Conservation (phyloP, 345 rosid genomes). For the Lepidium sativum region DNA sequence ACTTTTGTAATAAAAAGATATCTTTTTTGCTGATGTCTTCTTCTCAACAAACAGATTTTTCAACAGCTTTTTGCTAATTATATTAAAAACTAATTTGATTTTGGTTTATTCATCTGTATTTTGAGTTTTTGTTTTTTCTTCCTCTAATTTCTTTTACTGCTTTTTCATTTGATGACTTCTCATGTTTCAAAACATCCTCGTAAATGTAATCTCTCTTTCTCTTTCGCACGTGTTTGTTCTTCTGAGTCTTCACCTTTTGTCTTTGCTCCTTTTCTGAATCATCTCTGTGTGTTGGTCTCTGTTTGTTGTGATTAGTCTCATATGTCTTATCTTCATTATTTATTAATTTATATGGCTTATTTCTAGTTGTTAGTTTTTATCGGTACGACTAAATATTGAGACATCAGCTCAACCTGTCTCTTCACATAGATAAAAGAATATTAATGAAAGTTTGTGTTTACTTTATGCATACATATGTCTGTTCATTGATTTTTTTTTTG, state of each 20-base stretch:
- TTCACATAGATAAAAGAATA: neutral
- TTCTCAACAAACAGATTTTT: neutral
- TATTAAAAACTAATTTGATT: neutral
- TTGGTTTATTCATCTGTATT: neutral
- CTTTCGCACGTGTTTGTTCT: slow-evolving; percentile 13
- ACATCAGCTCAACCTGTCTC: slow-evolving; percentile 25
- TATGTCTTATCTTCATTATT: slow-evolving; percentile 3
- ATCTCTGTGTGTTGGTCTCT: neutral
- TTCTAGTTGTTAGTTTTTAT: slow-evolving; percentile 17
- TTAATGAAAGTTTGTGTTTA: neutral
- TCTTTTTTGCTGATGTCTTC: slow-evolving; percentile 2
- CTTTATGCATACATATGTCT: neutral
- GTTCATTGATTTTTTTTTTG: slow-evolving; percentile 1
- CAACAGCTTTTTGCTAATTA: neutral
- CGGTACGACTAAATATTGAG: slow-evolving; percentile 27
- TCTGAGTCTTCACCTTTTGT: slow-evolving; percentile 12
- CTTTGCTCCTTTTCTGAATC: slow-evolving; percentile 6
- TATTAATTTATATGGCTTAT: neutral
- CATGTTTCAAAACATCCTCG: slow-evolving; percentile 14
- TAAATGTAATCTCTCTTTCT: slow-evolving; percentile 8
- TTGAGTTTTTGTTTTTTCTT: neutral
- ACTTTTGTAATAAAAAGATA: neutral
- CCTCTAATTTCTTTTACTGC: neutral
- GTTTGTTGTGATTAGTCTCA: slow-evolving; percentile 18
- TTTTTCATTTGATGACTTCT: slow-evolving; percentile 12